Conservation (phyloP, 768 basidiomycete genomes). For the Suillus hirtellus region DNA sequence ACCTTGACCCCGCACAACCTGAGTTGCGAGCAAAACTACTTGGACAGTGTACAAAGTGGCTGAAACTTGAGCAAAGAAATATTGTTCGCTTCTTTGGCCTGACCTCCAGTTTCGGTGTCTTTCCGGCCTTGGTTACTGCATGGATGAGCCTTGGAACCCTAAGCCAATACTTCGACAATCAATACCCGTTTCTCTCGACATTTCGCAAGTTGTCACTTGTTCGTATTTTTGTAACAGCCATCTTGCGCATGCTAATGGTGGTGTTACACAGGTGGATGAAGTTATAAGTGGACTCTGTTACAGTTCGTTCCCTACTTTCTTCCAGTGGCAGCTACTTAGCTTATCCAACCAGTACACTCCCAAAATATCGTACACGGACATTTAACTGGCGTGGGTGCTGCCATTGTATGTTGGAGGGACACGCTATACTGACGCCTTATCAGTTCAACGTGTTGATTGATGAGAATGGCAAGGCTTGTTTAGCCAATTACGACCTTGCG, state of each 20-base stretch:
- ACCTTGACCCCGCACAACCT: background rate
- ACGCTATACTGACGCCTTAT: background rate
- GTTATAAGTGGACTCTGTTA: conserved; percentile 41
- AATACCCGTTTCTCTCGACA: conserved; percentile 18
- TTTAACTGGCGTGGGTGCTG: conserved; percentile 8
- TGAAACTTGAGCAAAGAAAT: conserved; percentile 38
- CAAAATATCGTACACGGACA: conserved; percentile 9
- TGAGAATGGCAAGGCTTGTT: background rate
- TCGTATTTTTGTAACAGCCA: conserved; percentile 11
- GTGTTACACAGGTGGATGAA: conserved; percentile 35
- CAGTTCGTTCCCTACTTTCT: conserved; percentile 25
- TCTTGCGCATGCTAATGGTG: background rate
- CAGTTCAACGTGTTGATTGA: conserved; percentile 15
- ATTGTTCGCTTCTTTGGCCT: conserved; percentile 38
- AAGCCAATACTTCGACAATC: conserved; percentile 38
- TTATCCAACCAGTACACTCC: conserved; percentile 7
- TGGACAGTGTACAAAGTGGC: conserved; percentile 30
- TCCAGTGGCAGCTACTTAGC: background rate
- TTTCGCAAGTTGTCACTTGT: conserved; percentile 30
- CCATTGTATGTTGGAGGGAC: background rate
- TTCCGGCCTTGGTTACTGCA: conserved; percentile 39
- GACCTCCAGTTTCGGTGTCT: conserved; percentile 38
- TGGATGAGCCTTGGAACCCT: conserved; percentile 43
- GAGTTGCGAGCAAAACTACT: background rate
- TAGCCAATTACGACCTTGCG: conserved; percentile 8